A percentile compares a stretch with the other conserved stretches of the same genome.
These are phyloP conservation scores for Talaromyces thailandensis DNA, from an alignment of 495 filamentous ascomycete species.

Conservation along the genomic window DNA sequence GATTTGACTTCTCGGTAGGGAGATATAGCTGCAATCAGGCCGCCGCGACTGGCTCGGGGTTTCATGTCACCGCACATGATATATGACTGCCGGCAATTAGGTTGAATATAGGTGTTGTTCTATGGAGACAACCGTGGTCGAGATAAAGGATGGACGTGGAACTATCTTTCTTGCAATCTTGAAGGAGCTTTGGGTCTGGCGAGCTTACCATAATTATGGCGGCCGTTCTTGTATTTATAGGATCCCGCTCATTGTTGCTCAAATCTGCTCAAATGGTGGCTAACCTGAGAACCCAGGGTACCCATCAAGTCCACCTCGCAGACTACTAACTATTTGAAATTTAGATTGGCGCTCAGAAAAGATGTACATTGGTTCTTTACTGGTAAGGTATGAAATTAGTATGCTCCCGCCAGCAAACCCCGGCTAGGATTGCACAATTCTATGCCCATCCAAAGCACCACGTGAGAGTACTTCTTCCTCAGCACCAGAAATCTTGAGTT, in stretches of 20 bases:
- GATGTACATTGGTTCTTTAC: neutral
- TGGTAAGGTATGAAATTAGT: neutral
- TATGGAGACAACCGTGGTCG: neutral
- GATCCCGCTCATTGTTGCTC: neutral
- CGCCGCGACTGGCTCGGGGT: neutral
- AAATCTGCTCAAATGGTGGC: neutral
- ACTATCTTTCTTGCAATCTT: neutral
- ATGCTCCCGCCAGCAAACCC: neutral
- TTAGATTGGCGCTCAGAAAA: neutral
- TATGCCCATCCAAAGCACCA: too few relatives aligned
- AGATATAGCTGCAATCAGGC: neutral
- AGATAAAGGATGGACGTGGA: neutral
- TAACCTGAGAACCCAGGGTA: neutral
- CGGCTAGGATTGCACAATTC: too few relatives aligned
- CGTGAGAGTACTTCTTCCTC: too few relatives aligned
- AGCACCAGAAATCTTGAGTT: too few relatives aligned
- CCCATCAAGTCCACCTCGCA: neutral
- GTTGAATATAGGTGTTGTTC: neutral
- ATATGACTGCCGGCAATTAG: neutral
- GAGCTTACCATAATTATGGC: neutral
- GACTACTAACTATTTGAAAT: neutral
- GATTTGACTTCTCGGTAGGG: neutral
- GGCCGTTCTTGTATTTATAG: neutral
- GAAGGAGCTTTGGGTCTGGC: neutral
- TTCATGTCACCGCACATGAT: slow-evolving; percentile 1